Percentiles rank a stretch among this genome's conserved stretches.
Conservation (phyloP, 2,329 filamentous ascomycete species). For the Periconia sp. region DNA sequence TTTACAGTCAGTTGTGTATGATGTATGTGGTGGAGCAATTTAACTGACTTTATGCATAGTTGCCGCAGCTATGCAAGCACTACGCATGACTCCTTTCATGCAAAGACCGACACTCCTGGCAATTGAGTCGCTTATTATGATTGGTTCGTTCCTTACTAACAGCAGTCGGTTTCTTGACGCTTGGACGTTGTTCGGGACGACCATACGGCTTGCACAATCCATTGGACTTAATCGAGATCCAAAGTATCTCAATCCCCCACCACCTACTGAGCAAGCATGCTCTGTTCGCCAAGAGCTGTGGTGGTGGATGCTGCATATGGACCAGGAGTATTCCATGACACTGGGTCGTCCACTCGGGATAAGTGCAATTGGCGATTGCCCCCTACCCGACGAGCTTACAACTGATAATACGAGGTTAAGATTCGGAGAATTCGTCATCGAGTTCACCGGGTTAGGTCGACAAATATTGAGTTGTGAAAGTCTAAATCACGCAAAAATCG, state of each 20-base stretch:
- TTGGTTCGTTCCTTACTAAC: constrained; percentile 57
- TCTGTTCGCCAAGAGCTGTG: constrained; percentile 53
- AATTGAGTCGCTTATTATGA: constrained; percentile 56
- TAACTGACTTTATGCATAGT: constrained; percentile 38
- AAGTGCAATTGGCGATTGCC: constrained; percentile 57
- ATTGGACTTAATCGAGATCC: constrained; percentile 58
- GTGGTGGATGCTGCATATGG: constrained; percentile 62
- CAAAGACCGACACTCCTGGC: constrained; percentile 54
- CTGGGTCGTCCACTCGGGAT: constrained; percentile 57
- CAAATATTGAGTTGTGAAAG: constrained; percentile 54
- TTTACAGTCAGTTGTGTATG: constrained; percentile 53
- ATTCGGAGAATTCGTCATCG: constrained; percentile 53
- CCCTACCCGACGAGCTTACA: constrained; percentile 52
- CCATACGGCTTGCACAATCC: constrained; percentile 56
- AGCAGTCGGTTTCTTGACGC: constrained; percentile 58
- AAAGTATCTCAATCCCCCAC: constrained; percentile 51
- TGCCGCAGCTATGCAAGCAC: constrained; percentile 58
- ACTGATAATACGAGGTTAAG: constrained; percentile 52
- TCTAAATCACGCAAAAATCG: constrained; percentile 52
- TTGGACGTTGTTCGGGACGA: constrained; percentile 57
- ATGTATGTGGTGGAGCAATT: neutral
- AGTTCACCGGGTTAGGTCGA: constrained; percentile 56
- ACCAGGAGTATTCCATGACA: constrained; percentile 58
- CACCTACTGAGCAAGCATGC: constrained; percentile 48
- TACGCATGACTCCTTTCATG: constrained; percentile 56